Evolutionary conservation across 2,329 filamentous ascomycete species (phyloP).

Genomic region (Nothopassalora personata): DNA sequence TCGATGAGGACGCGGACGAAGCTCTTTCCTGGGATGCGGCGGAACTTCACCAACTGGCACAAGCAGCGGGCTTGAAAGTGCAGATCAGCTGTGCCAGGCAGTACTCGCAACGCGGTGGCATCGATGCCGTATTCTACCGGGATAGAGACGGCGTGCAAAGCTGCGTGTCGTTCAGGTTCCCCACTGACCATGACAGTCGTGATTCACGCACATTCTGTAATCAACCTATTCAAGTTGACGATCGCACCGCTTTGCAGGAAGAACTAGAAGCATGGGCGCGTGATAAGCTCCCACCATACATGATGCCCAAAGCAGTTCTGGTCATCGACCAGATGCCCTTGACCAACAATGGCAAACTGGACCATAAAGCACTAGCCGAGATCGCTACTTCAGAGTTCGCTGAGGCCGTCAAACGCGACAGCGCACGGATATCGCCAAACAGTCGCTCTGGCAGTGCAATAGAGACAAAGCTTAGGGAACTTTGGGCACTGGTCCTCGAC

Average conservation of each 20-base stretch:
- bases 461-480: conserved; percentile 1
- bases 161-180: no score
- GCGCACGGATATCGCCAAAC: neutral
- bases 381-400: neutral
- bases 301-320: neutral
- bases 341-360: neutral
- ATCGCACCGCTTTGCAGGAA: neutral
- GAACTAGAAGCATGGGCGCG: neutral
- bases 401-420: neutral
- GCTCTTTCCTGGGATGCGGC: no score
- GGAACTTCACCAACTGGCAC: no score
- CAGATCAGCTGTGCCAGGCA: no score
- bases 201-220: no score
- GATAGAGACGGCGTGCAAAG: no score
- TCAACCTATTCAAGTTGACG: neutral
- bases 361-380: neutral
- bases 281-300: no score
- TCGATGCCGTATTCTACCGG: no score
- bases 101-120: no score
- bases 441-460: neutral
- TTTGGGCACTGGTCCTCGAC: conserved; percentile 1
- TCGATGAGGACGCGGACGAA: no score
- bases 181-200: no score
- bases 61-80: no score
- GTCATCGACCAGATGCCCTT: conserved; percentile 5